Base-by-base conservation (phyloP, 192 early-diverging fungal species). In the Backusella circina region DNA sequence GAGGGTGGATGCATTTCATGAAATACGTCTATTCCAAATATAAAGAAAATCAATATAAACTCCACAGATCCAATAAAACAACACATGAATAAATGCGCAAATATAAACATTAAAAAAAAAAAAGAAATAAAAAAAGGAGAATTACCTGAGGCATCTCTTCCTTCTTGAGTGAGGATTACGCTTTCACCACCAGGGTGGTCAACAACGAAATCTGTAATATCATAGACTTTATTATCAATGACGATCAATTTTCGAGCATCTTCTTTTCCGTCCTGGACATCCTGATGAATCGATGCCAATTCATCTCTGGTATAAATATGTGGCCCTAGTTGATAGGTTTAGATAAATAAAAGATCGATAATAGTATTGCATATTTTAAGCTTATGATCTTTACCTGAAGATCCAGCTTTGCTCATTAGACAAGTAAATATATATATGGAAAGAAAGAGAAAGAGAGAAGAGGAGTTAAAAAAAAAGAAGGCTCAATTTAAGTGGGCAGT, bases 211-310 rank as follows among this genome's bases (percentile, higher is more conserved):
- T 91, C 91, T 21, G 86, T 84, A 57, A 95, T 77, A 86, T 95
- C 92, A 76, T 94, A 94, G 5, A 95, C 89, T 76, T 94, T 94
- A 80, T 89, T 88, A 77, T 93, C 86, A 80, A 94, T 91, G 65
- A 92, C 86, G 54, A 92, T 86, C 74, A 87, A 86, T 57, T 85
- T 84, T 31, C 80, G 82, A 8, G 72, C 68, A 6, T 80, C 81
- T 50, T 79, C 75, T n/a, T 73, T 70, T 65, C 86, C 77, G 35
- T 82, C 80, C 61, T 75, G 75, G 30, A 71, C 72, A 28, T 75
- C n/a, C 23, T 70, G 54, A 28, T 70, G 57, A 41, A 71, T 72
- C 30, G 26, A 23, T 33, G 57, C 44, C 35, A 80, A 68, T 47
- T 80, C 50, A 36, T 77, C 66, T 61, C 71, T 71, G 32, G 79